These are phyloP conservation scores for Ascochyta rabiei DNA, from an alignment of 2,329 filamentous ascomycete species.

Conservation along the genomic window DNA sequence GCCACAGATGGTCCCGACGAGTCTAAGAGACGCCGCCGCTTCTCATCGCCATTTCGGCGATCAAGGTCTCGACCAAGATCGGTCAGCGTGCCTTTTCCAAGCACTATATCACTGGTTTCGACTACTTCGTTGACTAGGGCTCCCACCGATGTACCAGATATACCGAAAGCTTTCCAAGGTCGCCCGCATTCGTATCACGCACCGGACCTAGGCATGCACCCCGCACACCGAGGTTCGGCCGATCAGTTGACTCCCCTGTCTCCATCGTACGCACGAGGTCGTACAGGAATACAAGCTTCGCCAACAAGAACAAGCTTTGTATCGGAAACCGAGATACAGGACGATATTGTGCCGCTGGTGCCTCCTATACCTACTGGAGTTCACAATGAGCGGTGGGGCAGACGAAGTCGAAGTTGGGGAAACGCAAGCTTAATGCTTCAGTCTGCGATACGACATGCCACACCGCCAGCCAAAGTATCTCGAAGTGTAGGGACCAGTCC, in stretches of 20 bases:
- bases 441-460: conserved; percentile 36
- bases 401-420: conserved; percentile 20
- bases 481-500: conserved; percentile 14
- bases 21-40: conserved; percentile 37
- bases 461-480: conserved; percentile 19
- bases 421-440: conserved; percentile 35
- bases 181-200: conserved; percentile 40
- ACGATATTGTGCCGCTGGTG: conserved; percentile 36
- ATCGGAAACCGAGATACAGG: conserved; percentile 17
- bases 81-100: conserved; percentile 37
- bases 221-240: conserved; percentile 14
- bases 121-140: conserved; percentile 13
- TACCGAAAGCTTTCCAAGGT: conserved; percentile 14
- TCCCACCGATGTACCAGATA: neutral
- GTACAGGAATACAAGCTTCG: conserved; percentile 34
- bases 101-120: conserved; percentile 13
- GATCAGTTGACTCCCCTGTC: conserved; percentile 16
- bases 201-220: conserved; percentile 36
- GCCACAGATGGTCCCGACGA: conserved; percentile 23
- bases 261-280: conserved; percentile 8
- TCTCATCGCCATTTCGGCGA: conserved; percentile 45
- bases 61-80: conserved; percentile 37
- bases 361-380: conserved; percentile 35
- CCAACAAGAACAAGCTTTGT: conserved; percentile 32
- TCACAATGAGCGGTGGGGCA: conserved; percentile 11